Evolutionary conservation across 805 yeast genomes (phyloP).

Genomic region (Saccharomyces paradoxus): DNA sequence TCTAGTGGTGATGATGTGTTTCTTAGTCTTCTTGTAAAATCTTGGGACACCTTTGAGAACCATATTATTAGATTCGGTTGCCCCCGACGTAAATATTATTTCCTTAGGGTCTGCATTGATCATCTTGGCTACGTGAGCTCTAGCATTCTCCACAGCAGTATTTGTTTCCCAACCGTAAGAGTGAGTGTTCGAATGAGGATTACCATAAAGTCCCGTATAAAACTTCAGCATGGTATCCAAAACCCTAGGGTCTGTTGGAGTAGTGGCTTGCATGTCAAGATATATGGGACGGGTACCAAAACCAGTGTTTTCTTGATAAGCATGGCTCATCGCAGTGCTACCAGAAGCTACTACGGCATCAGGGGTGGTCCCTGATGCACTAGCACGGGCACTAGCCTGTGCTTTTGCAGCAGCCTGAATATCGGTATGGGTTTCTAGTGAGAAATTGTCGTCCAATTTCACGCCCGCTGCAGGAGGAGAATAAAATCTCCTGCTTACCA

Average conservation of each 20-base stretch:
- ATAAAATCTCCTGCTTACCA: constrained; percentile 1
- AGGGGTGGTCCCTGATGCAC: constrained; percentile 9
- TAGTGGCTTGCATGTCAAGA: constrained; percentile 95
- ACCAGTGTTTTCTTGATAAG: constrained; percentile 33
- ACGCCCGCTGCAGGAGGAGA: constrained; percentile 22
- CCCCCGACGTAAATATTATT: constrained; percentile 94
- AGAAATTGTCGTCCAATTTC: constrained; percentile 18
- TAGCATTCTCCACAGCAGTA: constrained; percentile 78
- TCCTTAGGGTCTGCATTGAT: constrained; percentile 94
- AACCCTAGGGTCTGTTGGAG: constrained; percentile 96
- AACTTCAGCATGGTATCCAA: constrained; percentile 78
- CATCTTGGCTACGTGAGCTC: constrained; percentile 71
- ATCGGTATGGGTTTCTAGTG: constrained; percentile 30
- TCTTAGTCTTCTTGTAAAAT: constrained; percentile 81
- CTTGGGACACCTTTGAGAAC: constrained; percentile 92
- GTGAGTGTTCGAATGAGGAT: constrained; percentile 96
- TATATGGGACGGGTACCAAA: constrained; percentile 85
- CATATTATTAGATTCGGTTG: constrained; percentile 95
- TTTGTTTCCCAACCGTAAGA: constrained; percentile 99
- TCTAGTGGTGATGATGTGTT: constrained; percentile 90
- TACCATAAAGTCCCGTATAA: constrained; percentile 90
- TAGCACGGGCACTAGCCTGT: constrained; percentile 21
- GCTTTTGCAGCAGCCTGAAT: constrained; percentile 27
- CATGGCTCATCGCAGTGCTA: constrained; percentile 31
- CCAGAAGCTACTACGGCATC: constrained; percentile 20